phyloP scores from a whole-genome alignment of 2,329 filamentous ascomycete species.

The Leptographium flavum region DNA sequence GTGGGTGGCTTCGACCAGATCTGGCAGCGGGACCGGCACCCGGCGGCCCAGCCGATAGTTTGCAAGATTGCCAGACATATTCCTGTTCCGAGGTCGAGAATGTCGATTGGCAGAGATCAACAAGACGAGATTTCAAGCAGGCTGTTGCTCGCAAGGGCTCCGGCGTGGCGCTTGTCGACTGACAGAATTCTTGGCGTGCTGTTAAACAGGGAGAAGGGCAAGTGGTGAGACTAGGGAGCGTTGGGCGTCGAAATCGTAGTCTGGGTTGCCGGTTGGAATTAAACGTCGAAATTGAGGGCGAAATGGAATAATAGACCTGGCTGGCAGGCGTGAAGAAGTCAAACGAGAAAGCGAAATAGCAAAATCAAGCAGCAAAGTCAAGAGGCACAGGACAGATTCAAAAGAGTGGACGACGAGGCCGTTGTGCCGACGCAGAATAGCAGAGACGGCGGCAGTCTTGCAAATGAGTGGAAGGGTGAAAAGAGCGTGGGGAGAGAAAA shows the following conservation, averaged over 20 bases:
- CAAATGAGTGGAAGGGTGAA: slow-evolving; percentile 8
- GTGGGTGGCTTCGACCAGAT: slow-evolving; percentile 9
- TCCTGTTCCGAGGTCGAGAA: background rate
- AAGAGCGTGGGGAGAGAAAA: slow-evolving; percentile 5
- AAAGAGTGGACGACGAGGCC: slow-evolving; percentile 9
- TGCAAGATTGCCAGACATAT: slow-evolving; percentile 10
- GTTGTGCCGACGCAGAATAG: background rate
- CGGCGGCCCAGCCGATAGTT: slow-evolving; percentile 15
- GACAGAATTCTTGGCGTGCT: no score
- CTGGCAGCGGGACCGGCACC: slow-evolving; percentile 9
- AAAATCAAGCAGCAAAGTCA: no score
- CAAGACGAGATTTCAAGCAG: no score
- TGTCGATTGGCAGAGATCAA: no score
- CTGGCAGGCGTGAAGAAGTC: slow-evolving; percentile 31
- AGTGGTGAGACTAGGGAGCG: background rate
- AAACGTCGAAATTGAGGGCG: background rate
- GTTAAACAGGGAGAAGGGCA: background rate
- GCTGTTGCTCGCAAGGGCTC: no score
- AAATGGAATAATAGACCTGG: slow-evolving; percentile 44
- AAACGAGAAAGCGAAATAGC: no score
- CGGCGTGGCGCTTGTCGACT: no score
- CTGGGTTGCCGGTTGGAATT: background rate
- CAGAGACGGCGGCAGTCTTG: background rate
- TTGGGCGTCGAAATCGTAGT: background rate
- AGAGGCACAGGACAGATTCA: background rate